These are phyloP conservation scores for Medicago arabica DNA, from an alignment of 306 rosid species.

Conservation along the genomic window DNA sequence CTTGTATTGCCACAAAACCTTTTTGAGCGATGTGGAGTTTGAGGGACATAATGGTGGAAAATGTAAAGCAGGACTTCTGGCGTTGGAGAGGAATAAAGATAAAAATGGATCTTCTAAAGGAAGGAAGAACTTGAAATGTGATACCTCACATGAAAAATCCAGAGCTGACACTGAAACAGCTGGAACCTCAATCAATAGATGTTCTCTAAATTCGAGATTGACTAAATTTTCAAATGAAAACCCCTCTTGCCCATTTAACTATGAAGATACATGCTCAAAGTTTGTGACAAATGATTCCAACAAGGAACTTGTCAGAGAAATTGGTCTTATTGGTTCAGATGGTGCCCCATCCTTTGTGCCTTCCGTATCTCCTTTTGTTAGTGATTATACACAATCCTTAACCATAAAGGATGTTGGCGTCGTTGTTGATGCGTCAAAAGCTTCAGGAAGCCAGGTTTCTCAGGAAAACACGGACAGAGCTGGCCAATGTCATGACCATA, in stretches of 20 bases:
- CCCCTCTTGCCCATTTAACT: slow-evolving; percentile 69
- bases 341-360: slow-evolving; percentile 73
- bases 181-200: slow-evolving; percentile 47
- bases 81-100: slow-evolving; percentile 63
- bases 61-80: slow-evolving; percentile 59
- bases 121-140: slow-evolving; percentile 63
- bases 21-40: slow-evolving; percentile 67
- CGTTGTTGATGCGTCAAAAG: slow-evolving; percentile 47
- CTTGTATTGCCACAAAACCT: slow-evolving; percentile 81
- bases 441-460: slow-evolving; percentile 49
- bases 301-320: slow-evolving; percentile 71
- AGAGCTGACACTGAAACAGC: slow-evolving; percentile 52
- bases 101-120: slow-evolving; percentile 61
- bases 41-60: slow-evolving; percentile 78
- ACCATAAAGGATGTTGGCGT: slow-evolving; percentile 51
- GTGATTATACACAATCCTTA: slow-evolving; percentile 57
- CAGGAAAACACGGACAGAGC: slow-evolving; percentile 52
- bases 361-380: slow-evolving; percentile 57
- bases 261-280: slow-evolving; percentile 77
- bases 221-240: slow-evolving; percentile 76
- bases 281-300: slow-evolving; percentile 76
- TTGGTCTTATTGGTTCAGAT: slow-evolving; percentile 81
- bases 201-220: slow-evolving; percentile 63
- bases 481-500: slow-evolving; percentile 43
- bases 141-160: slow-evolving; percentile 52